Evolutionary conservation across 2,329 filamentous ascomycete genomes (phyloP), one percentile per base, ranked within the genome.

Genomic region (Claviceps paspali): DNA sequence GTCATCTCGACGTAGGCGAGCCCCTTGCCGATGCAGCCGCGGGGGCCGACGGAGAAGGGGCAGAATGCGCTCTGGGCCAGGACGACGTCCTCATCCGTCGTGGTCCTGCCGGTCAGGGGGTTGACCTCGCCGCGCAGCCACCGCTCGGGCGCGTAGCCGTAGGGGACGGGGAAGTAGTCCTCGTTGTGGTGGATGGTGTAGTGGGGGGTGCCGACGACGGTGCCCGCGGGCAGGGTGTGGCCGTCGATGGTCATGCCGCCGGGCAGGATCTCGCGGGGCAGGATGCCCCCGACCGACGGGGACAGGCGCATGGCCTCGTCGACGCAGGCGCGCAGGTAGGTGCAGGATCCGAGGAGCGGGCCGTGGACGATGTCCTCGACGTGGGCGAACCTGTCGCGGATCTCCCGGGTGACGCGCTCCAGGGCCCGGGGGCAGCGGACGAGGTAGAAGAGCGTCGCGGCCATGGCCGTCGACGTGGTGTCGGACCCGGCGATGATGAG

Each of bases 401-500:
- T 59, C 49, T 78, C 73, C 5, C 56, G 54, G 2, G 58, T 64
- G 2, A 60, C 69, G 36, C 55, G 63, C 17, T 57, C 49, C 3
- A 77, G 59, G 0, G 65, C 63, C 1, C 50, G 47, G 0, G 65
- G 58, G 55, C 64, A 65, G 39, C 70, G 70, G 23, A 67, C 64
- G 14, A 79, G 68, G 54, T 79, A 78, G 57, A 77, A 79, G 9
- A 78, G 47, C 0, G 72, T 73, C 2, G 71, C 68, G 3, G 74
- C 69, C 65, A 76, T 61, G 55, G 76, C 75, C 1, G 76, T 82
- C 0, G 76, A 79, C 1, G 78, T 82, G 1, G 79, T 83, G 50
- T 83, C 79, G 21, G 76, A 78, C 23, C 78, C 78, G 8, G 76
- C 78, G 44, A 80, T 79, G 60, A 82, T 79, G 7, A 83, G 65